Evolutionary conservation across 2,329 filamentous ascomycete genomes (phyloP), one percentile per base, ranked within the genome.

Genomic region (Ceratocystis diversiconidia): DNA sequence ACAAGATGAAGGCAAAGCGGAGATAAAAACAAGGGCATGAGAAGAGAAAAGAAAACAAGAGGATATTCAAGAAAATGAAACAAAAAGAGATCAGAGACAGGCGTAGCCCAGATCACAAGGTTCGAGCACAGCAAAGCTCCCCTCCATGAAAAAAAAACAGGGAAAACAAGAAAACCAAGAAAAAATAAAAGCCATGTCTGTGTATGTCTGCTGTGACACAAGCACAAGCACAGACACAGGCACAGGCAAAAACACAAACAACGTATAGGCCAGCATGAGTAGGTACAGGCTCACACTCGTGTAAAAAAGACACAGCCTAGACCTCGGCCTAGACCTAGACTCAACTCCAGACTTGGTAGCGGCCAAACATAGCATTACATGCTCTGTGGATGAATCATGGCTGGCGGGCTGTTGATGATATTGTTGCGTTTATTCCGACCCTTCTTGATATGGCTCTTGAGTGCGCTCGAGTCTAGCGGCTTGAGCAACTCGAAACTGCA

Each of bases 371-470:
- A 41, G 3, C 5, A 57, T 55, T 63, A 67, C 66, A 67, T 67
- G 63, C 66, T 67, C 50, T 67, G 66, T 32, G 66, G 66, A 19
- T 65, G 62, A 10, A 67, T 65, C 44, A 44, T 46, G 25, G 66
- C 66, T 3, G 66, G 66, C 46, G 92, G 92, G 79, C 91, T 96
- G 80, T 95, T 96, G 68, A 96, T 82, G 83, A 96, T 95, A 76
- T 86, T 92, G 76, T 96, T 90, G 68, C 92, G 84, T 80, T 95
- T 95, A 77, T 92, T 96, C 68, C 92, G 84, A 68, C 92, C 92
- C 79, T 96, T 97, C 80, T 99, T 99, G 76, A 99, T 99, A 73
- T 99, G 94, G 71, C 88, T 96, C 82, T 99, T 99, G 68, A 99
- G 80, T 43, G 92, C 92, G 71, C 89, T 95, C 12, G 92, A 96